A percentile compares a stretch with the other conserved stretches of the same genome.
These are phyloP conservation scores for Cyberlindnera subsufficiens DNA, from an alignment of 805 yeast species.

Conservation along the genomic window DNA sequence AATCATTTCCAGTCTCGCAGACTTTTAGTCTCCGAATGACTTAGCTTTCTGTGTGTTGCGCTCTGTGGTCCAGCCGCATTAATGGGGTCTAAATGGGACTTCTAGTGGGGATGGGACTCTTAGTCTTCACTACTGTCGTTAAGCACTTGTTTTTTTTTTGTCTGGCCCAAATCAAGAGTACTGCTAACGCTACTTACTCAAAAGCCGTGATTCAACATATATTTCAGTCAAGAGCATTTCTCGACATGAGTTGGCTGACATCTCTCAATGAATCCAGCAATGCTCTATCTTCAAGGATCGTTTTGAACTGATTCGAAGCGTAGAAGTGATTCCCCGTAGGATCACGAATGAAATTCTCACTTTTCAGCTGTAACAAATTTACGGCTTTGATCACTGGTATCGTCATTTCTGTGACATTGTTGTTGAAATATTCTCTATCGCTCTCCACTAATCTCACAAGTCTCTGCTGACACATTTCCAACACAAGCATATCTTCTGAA, in stretches of 20 bases:
- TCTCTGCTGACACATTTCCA: constrained; percentile 3
- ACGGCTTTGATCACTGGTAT: constrained; percentile 3
- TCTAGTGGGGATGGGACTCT: too few relatives aligned
- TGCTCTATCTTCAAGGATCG: constrained; percentile 6
- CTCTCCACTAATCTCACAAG: constrained; percentile 5
- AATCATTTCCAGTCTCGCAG: too few relatives aligned
- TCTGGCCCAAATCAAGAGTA: too few relatives aligned
- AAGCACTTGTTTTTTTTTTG: too few relatives aligned
- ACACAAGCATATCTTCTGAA: constrained; percentile 3
- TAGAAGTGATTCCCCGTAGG: neutral
- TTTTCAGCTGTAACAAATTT: neutral
- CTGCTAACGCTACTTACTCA: too few relatives aligned
- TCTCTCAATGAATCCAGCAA: constrained; percentile 5
- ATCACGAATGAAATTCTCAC: neutral
- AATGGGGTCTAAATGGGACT: too few relatives aligned
- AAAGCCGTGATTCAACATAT: too few relatives aligned
- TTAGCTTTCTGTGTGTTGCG: too few relatives aligned
- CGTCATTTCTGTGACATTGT: neutral
- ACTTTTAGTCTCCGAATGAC: too few relatives aligned
- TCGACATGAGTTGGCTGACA: constrained; percentile 1
- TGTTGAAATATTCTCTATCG: constrained; percentile 1
- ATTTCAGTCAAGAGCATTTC: too few relatives aligned
- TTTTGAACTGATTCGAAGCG: constrained; percentile 7
- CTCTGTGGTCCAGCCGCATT: too few relatives aligned
- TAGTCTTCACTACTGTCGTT: too few relatives aligned